Conservation (phyloP, 495 filamentous ascomycete species). For the Podospora anserina region DNA sequence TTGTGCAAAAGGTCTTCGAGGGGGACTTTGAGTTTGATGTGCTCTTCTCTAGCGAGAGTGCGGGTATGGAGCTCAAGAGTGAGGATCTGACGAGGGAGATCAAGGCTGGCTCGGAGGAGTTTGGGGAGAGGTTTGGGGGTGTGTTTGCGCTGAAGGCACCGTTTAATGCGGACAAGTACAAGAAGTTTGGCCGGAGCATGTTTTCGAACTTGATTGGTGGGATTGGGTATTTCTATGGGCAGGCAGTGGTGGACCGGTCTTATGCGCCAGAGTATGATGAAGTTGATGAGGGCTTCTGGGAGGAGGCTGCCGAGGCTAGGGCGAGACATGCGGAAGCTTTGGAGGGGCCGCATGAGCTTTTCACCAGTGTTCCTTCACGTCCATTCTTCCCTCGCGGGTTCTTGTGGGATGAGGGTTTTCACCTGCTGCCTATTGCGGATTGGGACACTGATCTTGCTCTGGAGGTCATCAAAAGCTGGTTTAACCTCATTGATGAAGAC, state of each 20-base stretch:
- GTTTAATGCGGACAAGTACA: conserved; percentile 69
- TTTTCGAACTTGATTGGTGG: conserved; percentile 93
- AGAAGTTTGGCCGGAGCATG: conserved; percentile 79
- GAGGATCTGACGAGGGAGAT: conserved; percentile 69
- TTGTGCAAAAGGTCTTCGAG: conserved; percentile 89
- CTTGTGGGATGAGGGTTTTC: conserved; percentile 97
- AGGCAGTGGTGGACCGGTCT: conserved; percentile 82
- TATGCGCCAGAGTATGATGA: conserved; percentile 90
- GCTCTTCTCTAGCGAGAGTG: conserved; percentile 79
- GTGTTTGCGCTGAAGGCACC: conserved; percentile 73
- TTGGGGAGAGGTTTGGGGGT: conserved; percentile 68
- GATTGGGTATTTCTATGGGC: conserved; percentile 91
- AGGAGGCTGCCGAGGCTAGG: conserved; percentile 74
- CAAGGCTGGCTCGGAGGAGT: conserved; percentile 58
- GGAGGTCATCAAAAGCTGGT: conserved; percentile 93
- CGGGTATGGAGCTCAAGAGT: conserved; percentile 55
- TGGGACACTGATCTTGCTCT: conserved; percentile 91
- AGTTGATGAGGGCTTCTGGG: conserved; percentile 96
- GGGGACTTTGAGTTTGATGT: conserved; percentile 94
- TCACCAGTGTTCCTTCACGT: conserved; percentile 87
- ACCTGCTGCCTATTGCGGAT: conserved; percentile 85
- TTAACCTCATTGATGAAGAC: conserved; percentile 91
- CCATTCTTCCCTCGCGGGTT: conserved; percentile 97
- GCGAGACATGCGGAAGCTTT: conserved; percentile 59
- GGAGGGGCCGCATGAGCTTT: conserved; percentile 86